Evolutionary conservation across 495 filamentous ascomycete species (phyloP).

Genomic region (Aspergillus carlsbadensis): DNA sequence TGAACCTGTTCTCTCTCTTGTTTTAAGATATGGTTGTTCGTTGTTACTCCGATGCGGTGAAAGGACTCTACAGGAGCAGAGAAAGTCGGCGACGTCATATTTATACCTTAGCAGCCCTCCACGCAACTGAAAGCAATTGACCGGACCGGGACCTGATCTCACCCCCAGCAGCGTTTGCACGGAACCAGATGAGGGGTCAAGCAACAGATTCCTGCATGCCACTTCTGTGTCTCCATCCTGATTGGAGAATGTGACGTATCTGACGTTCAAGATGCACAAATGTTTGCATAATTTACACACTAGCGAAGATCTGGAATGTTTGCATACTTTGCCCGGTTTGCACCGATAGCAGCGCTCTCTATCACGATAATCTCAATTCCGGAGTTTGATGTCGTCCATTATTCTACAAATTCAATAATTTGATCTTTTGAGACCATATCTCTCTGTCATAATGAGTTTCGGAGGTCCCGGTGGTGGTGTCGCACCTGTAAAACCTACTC

Average conservation of each 20-base stretch:
- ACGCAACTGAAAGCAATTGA: background rate
- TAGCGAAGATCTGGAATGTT: slow-evolving; percentile 17
- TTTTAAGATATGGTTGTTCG: too few relatives aligned
- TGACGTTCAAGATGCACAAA: background rate
- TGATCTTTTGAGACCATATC: background rate
- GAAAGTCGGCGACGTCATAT: slow-evolving; percentile 1
- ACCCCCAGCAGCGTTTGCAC: background rate
- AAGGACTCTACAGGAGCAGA: too few relatives aligned
- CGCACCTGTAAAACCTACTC: slow-evolving; percentile 68
- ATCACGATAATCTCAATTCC: background rate
- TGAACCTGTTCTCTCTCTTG: too few relatives aligned
- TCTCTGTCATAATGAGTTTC: slow-evolving; percentile 52
- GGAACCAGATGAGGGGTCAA: background rate
- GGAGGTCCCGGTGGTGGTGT: slow-evolving; percentile 75
- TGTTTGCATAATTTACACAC: background rate
- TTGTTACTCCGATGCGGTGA: too few relatives aligned
- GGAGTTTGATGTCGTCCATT: background rate
- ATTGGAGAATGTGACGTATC: slow-evolving; percentile 1
- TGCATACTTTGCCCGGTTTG: slow-evolving; percentile 43
- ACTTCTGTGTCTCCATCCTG: background rate
- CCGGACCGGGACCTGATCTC: too few relatives aligned
- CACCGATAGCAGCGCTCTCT: slow-evolving; percentile 13
- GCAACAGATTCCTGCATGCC: too few relatives aligned
- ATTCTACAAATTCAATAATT: background rate
- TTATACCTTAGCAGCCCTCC: slow-evolving; percentile 1